phyloP scores from a whole-genome alignment of 73 alveolate genomes.

The Diophrys appendiculata region DNA sequence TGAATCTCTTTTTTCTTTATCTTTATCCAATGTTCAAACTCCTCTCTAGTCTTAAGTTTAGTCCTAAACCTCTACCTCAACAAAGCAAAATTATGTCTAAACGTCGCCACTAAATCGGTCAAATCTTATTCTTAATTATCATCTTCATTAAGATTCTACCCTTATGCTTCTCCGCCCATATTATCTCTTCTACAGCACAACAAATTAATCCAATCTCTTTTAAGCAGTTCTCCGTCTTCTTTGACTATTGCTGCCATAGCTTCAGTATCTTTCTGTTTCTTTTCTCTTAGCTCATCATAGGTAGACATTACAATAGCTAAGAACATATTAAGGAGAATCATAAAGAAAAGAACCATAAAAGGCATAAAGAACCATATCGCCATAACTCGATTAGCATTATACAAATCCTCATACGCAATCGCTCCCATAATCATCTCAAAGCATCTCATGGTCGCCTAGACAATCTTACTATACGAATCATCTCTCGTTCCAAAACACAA shows the following conservation, averaged over 20 bases:
- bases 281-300: constrained; percentile 50
- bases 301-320: constrained; percentile 68
- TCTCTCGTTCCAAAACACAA: not conserved
- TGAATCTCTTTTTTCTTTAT: constrained; percentile 21
- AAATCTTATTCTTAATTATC: constrained; percentile 10
- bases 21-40: constrained; percentile 31
- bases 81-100: constrained; percentile 7
- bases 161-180: not conserved
- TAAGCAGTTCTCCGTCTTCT: constrained; percentile 35
- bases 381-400: not conserved
- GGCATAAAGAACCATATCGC: constrained; percentile 21
- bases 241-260: constrained; percentile 65
- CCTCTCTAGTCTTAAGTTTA: constrained; percentile 47
- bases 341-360: constrained; percentile 36
- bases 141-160: not conserved
- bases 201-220: constrained; percentile 22
- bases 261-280: constrained; percentile 51
- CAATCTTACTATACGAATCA: not conserved
- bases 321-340: constrained; percentile 41
- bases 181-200: not conserved
- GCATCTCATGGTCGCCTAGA: not conserved
- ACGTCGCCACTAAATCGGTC: not conserved
- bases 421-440: constrained; percentile 16
- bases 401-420: not conserved
- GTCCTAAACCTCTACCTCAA: constrained; percentile 9